Percentiles rank a stretch among this genome's conserved stretches.
Evolutionary conservation across 345 rosid genomes (phyloP).

Genomic region (Hypericum perforatum): DNA sequence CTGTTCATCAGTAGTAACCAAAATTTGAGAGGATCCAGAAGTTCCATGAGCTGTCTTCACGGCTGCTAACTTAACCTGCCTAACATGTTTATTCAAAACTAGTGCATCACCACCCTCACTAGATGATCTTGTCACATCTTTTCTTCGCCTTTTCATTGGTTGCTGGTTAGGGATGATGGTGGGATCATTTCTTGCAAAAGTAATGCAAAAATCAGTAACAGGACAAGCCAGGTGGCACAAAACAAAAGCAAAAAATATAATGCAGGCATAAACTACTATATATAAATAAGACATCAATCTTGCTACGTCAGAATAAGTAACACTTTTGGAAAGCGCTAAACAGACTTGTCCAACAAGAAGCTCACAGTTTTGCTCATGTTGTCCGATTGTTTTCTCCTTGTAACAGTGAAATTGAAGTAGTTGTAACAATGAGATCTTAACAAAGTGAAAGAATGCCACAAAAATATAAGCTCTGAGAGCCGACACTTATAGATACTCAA

Average conservation of each 20-base stretch:
- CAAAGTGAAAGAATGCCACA: too few species aligned
- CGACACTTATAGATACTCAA: too few species aligned
- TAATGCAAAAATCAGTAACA: slow-evolving; percentile 14
- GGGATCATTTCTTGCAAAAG: slow-evolving; percentile 43
- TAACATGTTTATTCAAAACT: slow-evolving; percentile 43
- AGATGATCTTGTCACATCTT: slow-evolving; percentile 42
- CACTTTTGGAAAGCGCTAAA: too few species aligned
- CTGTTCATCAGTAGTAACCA: slow-evolving; percentile 23
- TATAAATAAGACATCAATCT: too few species aligned
- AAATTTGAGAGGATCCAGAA: slow-evolving; percentile 25
- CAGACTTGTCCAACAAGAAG: too few species aligned
- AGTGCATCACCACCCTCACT: slow-evolving; percentile 40
- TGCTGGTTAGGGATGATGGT: slow-evolving; percentile 42
- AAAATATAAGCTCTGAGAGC: too few species aligned
- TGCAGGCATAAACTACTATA: too few species aligned
- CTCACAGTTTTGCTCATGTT: too few species aligned
- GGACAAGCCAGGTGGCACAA: neutral
- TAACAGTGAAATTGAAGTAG: too few species aligned
- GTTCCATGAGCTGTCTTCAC: slow-evolving; percentile 33
- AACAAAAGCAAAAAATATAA: neutral
- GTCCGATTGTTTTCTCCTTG: too few species aligned
- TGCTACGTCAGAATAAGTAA: too few species aligned
- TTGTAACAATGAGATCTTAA: too few species aligned
- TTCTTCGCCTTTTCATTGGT: slow-evolving; percentile 76
- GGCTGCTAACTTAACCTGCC: slow-evolving; percentile 33